These are phyloP conservation scores for Torrubiellomyces zombiae DNA, from an alignment of 2,329 filamentous ascomycete species.

Conservation along the genomic window DNA sequence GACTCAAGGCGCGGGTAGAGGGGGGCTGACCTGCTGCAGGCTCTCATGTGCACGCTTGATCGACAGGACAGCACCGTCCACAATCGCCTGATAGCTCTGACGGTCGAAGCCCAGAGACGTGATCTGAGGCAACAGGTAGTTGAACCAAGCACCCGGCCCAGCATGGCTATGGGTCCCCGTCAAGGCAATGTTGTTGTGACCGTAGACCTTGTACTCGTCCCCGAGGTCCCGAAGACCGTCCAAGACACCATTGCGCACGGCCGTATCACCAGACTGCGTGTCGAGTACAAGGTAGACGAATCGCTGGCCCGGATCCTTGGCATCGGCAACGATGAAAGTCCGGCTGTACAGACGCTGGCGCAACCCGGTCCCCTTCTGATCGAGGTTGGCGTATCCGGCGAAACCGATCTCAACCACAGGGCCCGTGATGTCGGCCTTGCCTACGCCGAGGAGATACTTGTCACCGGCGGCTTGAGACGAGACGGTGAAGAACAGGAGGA, in stretches of 20 bases:
- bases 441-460: conserved; percentile 35
- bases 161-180: conserved; percentile 90
- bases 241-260: conserved; percentile 72
- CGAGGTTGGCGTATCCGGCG: conserved; percentile 80
- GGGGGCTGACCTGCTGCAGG: conserved; percentile 25
- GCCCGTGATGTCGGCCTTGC: conserved; percentile 44
- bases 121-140: conserved; percentile 84
- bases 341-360: conserved; percentile 79
- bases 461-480: conserved; percentile 8
- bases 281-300: conserved; percentile 83
- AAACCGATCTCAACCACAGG: conserved; percentile 82
- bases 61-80: conserved; percentile 68
- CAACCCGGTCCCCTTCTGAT: conserved; percentile 67
- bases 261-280: conserved; percentile 75
- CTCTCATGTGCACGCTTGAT: conserved; percentile 59
- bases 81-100: conserved; percentile 78
- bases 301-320: conserved; percentile 47
- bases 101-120: conserved; percentile 74
- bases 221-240: conserved; percentile 56
- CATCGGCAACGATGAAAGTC: conserved; percentile 70
- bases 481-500: conserved; percentile 4
- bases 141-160: conserved; percentile 83
- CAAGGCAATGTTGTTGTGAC: conserved; percentile 66
- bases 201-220: conserved; percentile 56
- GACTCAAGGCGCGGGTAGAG: no score